phyloP scores from a whole-genome alignment of 805 yeast species.

The Suhomyces faveliae region DNA sequence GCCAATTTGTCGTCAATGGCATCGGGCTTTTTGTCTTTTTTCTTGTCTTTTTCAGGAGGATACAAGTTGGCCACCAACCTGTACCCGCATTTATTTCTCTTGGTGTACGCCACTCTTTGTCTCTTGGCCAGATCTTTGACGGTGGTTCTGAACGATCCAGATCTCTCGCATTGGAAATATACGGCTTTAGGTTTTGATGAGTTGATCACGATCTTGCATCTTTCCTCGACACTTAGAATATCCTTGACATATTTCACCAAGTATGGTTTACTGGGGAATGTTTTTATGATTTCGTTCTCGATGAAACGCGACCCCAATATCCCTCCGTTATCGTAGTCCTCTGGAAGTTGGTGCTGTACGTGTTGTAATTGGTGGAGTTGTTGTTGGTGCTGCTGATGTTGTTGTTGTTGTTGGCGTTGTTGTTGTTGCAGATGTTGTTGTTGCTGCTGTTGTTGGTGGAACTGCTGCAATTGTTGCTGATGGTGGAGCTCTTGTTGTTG shows the following conservation, averaged over 20 bases:
- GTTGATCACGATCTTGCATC: constrained; percentile 45
- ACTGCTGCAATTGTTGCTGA: constrained; percentile 14
- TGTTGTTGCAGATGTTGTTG: constrained; percentile 13
- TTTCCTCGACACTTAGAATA: constrained; percentile 34
- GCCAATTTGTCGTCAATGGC: constrained; percentile 26
- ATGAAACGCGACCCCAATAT: constrained; percentile 14
- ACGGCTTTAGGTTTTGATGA: constrained; percentile 49
- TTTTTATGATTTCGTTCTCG: constrained; percentile 16
- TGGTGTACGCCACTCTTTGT: constrained; percentile 48
- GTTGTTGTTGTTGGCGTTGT: constrained; percentile 11
- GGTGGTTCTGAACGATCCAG: constrained; percentile 46
- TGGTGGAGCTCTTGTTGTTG: constrained; percentile 18
- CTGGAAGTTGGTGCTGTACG: constrained; percentile 6
- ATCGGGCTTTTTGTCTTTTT: constrained; percentile 27
- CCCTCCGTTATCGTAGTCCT: constrained; percentile 13
- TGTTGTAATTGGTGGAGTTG: constrained; percentile 14
- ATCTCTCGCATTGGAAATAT: constrained; percentile 46
- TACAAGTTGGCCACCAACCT: constrained; percentile 43
- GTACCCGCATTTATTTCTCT: constrained; percentile 47
- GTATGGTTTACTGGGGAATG: constrained; percentile 14
- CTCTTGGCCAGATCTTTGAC: constrained; percentile 45
- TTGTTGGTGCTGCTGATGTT: constrained; percentile 15
- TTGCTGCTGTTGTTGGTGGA: constrained; percentile 12
- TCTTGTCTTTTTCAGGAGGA: constrained; percentile 45
- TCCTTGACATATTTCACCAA: constrained; percentile 35